Evolutionary conservation across 345 rosid species (phyloP).

Genomic region (Laguncularia racemosa): DNA sequence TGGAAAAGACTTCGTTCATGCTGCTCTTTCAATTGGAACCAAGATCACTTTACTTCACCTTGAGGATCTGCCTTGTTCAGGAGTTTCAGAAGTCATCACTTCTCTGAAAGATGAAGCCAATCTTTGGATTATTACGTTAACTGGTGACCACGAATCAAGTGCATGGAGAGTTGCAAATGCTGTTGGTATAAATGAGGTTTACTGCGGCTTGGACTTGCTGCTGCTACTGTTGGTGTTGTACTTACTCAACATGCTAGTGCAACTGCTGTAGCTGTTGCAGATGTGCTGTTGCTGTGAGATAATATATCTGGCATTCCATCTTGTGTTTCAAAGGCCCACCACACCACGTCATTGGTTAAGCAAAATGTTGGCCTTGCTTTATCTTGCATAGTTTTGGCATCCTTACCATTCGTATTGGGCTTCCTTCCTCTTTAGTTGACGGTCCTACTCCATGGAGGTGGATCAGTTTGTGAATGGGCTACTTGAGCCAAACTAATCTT

Average conservation of each 20-base stretch:
- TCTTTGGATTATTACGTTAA: conserved; percentile 78
- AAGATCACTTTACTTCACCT: conserved; percentile 97
- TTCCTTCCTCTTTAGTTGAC: too few relatives aligned
- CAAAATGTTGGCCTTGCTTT: conserved; percentile 91
- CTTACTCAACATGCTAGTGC: conserved; percentile 98
- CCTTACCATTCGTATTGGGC: conserved; percentile 84
- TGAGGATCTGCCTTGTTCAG: conserved; percentile 87
- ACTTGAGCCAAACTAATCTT: too few relatives aligned
- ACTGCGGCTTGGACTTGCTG: conserved; percentile 81
- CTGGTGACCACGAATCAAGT: conserved; percentile 93
- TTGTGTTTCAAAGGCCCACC: conserved; percentile 83
- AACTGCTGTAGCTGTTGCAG: conserved; percentile 91
- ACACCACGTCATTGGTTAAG: conserved; percentile 79
- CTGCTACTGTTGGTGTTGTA: conserved; percentile 90
- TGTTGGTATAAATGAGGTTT: conserved; percentile 75
- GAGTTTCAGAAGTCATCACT: conserved; percentile 62
- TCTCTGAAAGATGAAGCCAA: conserved; percentile 55
- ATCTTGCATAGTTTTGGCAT: conserved; percentile 62
- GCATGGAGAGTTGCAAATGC: conserved; percentile 92
- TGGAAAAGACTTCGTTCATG: conserved; percentile 83
- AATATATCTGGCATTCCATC: conserved; percentile 81
- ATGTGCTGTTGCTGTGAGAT: conserved; percentile 66
- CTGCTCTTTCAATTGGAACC: conserved; percentile 84
- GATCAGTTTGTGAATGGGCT: too few relatives aligned
- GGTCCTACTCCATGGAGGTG: too few relatives aligned